Conservation (phyloP, 108 stramenopile genomes). For the Skeletonema menzelii region DNA sequence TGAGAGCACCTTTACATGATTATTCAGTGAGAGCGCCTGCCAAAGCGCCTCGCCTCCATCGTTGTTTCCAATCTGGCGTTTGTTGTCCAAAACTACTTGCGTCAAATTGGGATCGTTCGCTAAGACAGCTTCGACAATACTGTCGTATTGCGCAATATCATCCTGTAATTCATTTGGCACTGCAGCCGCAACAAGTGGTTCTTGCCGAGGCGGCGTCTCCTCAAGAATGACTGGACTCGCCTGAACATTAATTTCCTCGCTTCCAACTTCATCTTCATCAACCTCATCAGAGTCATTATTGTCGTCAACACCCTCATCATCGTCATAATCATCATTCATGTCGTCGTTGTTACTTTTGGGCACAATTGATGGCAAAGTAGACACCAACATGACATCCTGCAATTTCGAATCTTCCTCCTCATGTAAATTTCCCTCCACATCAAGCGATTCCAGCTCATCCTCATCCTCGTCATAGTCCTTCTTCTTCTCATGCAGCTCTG, state of each 20-base stretch:
- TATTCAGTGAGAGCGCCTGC: slow-evolving; percentile 24
- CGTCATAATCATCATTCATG: neutral
- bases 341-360: neutral
- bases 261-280: neutral
- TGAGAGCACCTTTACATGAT: slow-evolving; percentile 17
- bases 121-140: slow-evolving; percentile 12
- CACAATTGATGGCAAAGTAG: neutral
- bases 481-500: neutral
- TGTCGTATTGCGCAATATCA: slow-evolving; percentile 1
- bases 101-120: slow-evolving; percentile 26
- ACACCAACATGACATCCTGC: neutral
- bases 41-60: slow-evolving; percentile 22
- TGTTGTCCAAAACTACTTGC: slow-evolving; percentile 22
- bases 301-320: neutral
- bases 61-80: neutral
- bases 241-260: neutral
- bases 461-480: neutral
- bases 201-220: neutral
- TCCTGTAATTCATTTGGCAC: neutral
- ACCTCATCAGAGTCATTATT: neutral
- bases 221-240: neutral
- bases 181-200: neutral
- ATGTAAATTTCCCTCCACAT: neutral
- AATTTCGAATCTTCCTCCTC: slow-evolving; percentile 3
- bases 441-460: neutral